Percentiles rank a stretch among this genome's conserved stretches.
phyloP scores from a whole-genome alignment of 345 rosid genomes.

The Iberis pinnata region DNA sequence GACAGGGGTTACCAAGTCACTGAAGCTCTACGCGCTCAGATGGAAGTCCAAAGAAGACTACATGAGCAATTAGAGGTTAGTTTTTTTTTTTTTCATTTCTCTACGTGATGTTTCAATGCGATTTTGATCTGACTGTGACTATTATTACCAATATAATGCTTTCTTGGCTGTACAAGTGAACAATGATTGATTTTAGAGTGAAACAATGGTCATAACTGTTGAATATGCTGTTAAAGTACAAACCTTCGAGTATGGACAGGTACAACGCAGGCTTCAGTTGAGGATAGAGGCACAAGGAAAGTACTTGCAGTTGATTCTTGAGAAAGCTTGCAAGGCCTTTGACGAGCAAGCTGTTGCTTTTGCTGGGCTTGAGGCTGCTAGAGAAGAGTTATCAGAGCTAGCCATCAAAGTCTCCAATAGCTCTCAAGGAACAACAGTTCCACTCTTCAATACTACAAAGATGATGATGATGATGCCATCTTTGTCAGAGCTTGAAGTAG shows the following conservation, averaged over 20 bases:
- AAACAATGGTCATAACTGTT: too few relatives aligned
- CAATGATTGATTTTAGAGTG: too few relatives aligned
- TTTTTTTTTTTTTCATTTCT: too few relatives aligned
- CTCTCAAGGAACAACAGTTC: constrained; percentile 44
- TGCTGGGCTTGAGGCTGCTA: constrained; percentile 68
- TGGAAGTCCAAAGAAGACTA: constrained; percentile 94
- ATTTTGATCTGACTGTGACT: too few relatives aligned
- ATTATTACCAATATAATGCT: too few relatives aligned
- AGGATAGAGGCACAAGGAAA: constrained; percentile 87
- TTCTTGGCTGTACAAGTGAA: too few relatives aligned
- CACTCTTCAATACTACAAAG: constrained; percentile 20
- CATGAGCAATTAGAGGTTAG: constrained; percentile 94
- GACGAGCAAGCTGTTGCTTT: constrained; percentile 61
- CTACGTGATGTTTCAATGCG: too few relatives aligned
- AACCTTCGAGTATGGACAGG: constrained; percentile 56
- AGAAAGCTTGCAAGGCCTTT: constrained; percentile 85
- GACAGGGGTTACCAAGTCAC: constrained; percentile 76
- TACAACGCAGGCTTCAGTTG: constrained; percentile 73
- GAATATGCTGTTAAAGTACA: too few relatives aligned
- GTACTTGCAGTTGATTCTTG: constrained; percentile 77
- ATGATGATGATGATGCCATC: constrained; percentile 46
- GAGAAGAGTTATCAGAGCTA: constrained; percentile 79
- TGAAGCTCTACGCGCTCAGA: constrained; percentile 88
- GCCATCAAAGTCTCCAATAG: constrained; percentile 67
- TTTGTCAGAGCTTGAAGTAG: constrained; percentile 57